phyloP scores from a whole-genome alignment of 108 stramenopile genomes.

The Pseudonitzschia multiseries region DNA sequence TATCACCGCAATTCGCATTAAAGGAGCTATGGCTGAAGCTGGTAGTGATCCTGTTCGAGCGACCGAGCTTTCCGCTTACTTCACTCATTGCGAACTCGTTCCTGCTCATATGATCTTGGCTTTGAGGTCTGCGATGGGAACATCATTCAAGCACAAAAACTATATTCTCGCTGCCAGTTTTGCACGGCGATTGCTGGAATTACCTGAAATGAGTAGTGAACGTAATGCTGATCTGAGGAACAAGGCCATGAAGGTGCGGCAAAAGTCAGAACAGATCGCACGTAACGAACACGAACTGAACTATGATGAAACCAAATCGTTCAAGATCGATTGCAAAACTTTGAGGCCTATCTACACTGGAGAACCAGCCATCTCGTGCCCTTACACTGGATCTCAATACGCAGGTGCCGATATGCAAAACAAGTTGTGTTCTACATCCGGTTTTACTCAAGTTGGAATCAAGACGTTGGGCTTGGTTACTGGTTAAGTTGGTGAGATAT shows the following conservation, averaged over 20 bases:
- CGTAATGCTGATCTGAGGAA: slow-evolving; percentile 89
- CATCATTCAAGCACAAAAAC: slow-evolving; percentile 98
- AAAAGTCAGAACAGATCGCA: slow-evolving; percentile 97
- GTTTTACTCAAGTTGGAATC: slow-evolving; percentile 86
- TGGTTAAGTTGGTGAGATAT: slow-evolving; percentile 30
- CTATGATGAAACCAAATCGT: slow-evolving; percentile 95
- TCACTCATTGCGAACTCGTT: slow-evolving; percentile 99
- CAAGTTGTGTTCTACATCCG: slow-evolving; percentile 85
- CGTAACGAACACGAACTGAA: slow-evolving; percentile 95
- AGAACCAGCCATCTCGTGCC: slow-evolving; percentile 63
- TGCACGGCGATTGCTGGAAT: slow-evolving; percentile 94
- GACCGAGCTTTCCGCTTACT: slow-evolving; percentile 98
- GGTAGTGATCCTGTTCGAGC: slow-evolving; percentile 79
- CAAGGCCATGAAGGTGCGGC: slow-evolving; percentile 96
- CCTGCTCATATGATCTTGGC: slow-evolving; percentile 95
- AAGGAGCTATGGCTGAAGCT: slow-evolving; percentile 76
- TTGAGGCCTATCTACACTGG: slow-evolving; percentile 92
- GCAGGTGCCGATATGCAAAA: slow-evolving; percentile 58
- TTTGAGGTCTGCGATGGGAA: slow-evolving; percentile 97
- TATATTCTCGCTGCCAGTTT: slow-evolving; percentile 96
- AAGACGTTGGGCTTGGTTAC: slow-evolving; percentile 96
- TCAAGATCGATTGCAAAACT: slow-evolving; percentile 87
- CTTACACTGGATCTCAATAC: slow-evolving; percentile 89
- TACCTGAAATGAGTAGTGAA: slow-evolving; percentile 93
- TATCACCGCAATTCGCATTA: slow-evolving; percentile 95